These are phyloP conservation scores for Helenozyma baotianmanensis DNA, from an alignment of 805 yeast genomes.

Conservation along the genomic window DNA sequence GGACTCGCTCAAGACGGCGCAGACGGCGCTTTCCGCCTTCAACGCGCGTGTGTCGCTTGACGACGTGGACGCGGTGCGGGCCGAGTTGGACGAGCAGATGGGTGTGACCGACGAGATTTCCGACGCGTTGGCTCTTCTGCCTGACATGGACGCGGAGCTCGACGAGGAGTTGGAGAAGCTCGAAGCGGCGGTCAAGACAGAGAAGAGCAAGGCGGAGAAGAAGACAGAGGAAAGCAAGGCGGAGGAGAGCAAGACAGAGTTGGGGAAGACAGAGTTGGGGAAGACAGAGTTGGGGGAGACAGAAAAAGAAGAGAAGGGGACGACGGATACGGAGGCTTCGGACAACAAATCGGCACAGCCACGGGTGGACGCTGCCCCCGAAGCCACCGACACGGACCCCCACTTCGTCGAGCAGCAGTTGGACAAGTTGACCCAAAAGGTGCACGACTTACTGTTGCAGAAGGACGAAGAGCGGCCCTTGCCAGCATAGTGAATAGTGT, in stretches of 20 bases:
- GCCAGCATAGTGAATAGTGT: too few species aligned
- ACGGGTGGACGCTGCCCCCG: too few species aligned
- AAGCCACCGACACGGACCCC: too few species aligned
- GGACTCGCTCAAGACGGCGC: constrained; percentile 23
- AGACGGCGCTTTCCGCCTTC: constrained; percentile 22
- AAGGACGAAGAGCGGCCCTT: too few species aligned
- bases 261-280: neutral
- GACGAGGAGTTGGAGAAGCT: constrained; percentile 27
- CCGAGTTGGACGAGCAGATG: constrained; percentile 29
- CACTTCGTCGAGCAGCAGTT: too few species aligned
- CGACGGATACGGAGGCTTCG: too few species aligned
- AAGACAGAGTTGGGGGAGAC: too few species aligned
- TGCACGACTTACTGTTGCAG: too few species aligned
- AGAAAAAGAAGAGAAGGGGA: too few species aligned
- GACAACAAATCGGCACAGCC: too few species aligned
- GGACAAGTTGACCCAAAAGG: too few species aligned
- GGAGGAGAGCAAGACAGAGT: neutral
- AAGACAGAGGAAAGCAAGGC: constrained; percentile 1
- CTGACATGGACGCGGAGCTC: constrained; percentile 21
- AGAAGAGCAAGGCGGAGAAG: neutral
- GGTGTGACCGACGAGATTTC: constrained; percentile 23
- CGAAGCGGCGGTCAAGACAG: constrained; percentile 13
- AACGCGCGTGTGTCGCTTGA: constrained; percentile 24
- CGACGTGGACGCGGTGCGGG: constrained; percentile 23
- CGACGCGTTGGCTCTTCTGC: constrained; percentile 16